phyloP scores from a whole-genome alignment of 768 basidiomycete genomes.

The Terana coerulea region DNA sequence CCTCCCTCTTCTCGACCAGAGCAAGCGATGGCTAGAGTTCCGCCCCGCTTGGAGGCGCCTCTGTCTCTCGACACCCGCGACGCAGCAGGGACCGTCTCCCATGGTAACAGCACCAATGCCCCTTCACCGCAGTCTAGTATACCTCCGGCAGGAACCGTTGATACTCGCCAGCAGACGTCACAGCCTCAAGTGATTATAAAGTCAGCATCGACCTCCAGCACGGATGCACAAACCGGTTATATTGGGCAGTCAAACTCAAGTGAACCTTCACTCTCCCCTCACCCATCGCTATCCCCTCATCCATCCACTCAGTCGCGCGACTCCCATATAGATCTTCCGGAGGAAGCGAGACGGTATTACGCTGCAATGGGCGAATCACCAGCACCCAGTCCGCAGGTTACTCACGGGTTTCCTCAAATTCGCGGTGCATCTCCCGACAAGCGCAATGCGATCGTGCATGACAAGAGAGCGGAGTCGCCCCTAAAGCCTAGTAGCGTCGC shows the following conservation, averaged over 20 bases:
- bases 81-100: too few relatives aligned
- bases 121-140: background rate
- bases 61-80: too few relatives aligned
- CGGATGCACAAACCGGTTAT: background rate
- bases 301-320: conserved; percentile 49
- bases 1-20: too few relatives aligned
- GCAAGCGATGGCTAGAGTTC: too few relatives aligned
- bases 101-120: background rate
- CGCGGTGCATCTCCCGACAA: conserved; percentile 7
- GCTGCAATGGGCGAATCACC: conserved; percentile 66
- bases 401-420: background rate
- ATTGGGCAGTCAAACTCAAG: background rate
- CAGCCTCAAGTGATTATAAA: conserved; percentile 11
- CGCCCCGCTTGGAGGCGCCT: too few relatives aligned
- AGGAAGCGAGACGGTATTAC: conserved; percentile 74
- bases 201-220: conserved; percentile 7
- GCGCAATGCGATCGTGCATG: background rate
- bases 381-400: conserved; percentile 41
- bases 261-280: conserved; percentile 14
- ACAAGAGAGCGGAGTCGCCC: conserved; percentile 14
- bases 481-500: conserved; percentile 6
- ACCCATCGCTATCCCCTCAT: conserved; percentile 13
- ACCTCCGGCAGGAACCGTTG: background rate
- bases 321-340: conserved; percentile 67
- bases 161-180: background rate